Base-by-base conservation (phyloP, 805 yeast genomes). In the Isabelozyma gotoi region DNA sequence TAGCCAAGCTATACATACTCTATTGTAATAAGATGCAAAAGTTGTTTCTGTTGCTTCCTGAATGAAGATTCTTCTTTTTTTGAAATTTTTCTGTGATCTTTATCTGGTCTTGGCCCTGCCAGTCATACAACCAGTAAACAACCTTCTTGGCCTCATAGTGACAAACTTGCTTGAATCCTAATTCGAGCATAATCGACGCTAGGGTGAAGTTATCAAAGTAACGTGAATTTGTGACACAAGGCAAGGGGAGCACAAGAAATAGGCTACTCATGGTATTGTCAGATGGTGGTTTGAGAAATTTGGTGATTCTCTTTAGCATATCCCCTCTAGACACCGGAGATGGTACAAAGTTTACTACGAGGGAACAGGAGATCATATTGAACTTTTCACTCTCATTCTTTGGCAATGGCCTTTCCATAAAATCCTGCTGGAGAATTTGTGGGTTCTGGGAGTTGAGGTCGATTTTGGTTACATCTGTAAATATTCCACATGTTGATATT, bases 281-380 rank as follows among this genome's bases (percentile, higher is more conserved):
- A 2, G 46, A 42, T 3, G 77, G 71, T 3, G 57, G 56, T 32
- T 63, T 64, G 32, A 91, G 65, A 55, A 88, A 91, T 19, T 67
- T 44, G 3, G 78, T 65, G 7, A 88, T 77, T 43, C 85, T 59
- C 29, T 57, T 55, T 49, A 90, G 67, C 97, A 92, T 92, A 4
- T 76, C 77, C 2, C 97, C 97, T 41, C 99, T 67, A 11, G 67
- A 77, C 7, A 53, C 55, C 0, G 91, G 80, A 1, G 80, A 79
- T 0, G 96, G 88, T 1, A 92, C 97, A 64, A 88, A 92, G 59
- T 92, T 92, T 11, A 92, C 68, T 32, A 92, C 99, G 43, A 92
- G 62, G 0, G 96, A 88, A 48, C 96, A 85, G 6, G 96, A 88
- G 0, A 92, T 69, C 19, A 88, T 55, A 49, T 84, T 75, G 58